These are phyloP conservation scores for Aspergillus coremiiformis DNA, from an alignment of 495 filamentous ascomycete genomes.

Conservation along the genomic window DNA sequence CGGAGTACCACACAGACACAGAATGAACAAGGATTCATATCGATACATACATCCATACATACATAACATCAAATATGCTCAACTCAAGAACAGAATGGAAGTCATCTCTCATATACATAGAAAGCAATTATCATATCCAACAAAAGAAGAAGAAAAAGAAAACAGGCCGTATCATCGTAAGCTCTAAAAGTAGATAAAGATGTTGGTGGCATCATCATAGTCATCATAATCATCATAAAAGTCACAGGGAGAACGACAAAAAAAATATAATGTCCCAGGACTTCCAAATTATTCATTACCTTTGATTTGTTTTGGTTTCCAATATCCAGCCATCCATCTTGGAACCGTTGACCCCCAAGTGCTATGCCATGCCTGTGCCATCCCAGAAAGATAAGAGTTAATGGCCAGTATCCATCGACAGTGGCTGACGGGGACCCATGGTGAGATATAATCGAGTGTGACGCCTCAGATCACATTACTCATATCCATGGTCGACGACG, in stretches of 20 bases:
- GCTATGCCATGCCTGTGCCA: not conserved
- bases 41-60: not conserved
- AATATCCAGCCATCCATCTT: constrained; percentile 1
- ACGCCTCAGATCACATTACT: constrained; percentile 45
- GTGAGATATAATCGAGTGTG: constrained; percentile 25
- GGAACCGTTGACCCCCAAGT: constrained; percentile 2
- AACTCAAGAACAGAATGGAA: constrained; percentile 23
- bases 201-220: constrained; percentile 12
- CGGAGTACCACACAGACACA: too few relatives aligned
- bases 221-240: constrained; percentile 5
- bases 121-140: constrained; percentile 8
- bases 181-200: constrained; percentile 14
- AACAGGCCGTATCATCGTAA: constrained; percentile 18
- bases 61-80: constrained; percentile 20
- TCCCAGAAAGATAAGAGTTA: constrained; percentile 4
- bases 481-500: constrained; percentile 42
- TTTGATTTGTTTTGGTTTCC: not conserved
- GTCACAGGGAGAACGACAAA: not conserved
- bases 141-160: not conserved
- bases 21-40: not conserved
- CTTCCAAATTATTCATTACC: constrained; percentile 7
- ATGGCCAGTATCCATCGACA: not conserved
- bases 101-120: constrained; percentile 16
- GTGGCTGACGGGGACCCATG: not conserved
- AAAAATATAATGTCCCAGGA: not conserved